phyloP scores from a whole-genome alignment of 148 eudicot species.

The Arbutus unedo region DNA sequence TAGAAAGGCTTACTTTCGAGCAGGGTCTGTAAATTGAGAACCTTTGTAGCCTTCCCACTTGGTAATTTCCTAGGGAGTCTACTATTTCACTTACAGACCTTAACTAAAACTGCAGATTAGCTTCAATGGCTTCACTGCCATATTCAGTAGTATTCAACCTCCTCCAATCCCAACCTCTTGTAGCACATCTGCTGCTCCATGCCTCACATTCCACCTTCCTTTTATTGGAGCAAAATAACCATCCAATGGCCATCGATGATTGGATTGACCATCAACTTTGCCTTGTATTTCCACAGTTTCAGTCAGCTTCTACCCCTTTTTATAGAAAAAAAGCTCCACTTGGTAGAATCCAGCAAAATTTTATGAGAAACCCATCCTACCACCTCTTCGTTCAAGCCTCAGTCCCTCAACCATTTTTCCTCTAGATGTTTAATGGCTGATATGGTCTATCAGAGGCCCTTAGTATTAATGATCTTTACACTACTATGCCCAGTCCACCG shows the following conservation, averaged over 20 bases:
- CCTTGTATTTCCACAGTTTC: too few species aligned
- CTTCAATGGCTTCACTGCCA: background rate
- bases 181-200: too few species aligned
- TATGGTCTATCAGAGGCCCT: background rate
- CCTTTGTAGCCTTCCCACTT: background rate
- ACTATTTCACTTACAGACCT: background rate
- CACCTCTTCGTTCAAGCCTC: background rate
- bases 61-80: background rate
- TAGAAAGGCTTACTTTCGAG: background rate
- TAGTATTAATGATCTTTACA: background rate
- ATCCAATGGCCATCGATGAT: too few species aligned
- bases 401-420: background rate
- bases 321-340: too few species aligned
- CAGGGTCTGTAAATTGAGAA: background rate
- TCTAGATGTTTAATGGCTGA: background rate
- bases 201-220: too few species aligned
- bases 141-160: too few species aligned
- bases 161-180: too few species aligned
- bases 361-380: background rate
- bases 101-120: background rate
- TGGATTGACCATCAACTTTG: too few species aligned
- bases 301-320: too few species aligned
- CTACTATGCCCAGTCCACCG: background rate
- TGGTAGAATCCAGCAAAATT: background rate
- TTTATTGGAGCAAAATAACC: too few species aligned